A percentile compares a stretch with the other conserved stretches of the same genome.
Evolutionary conservation across 169 alveolate species (phyloP).

Genomic region (Babesia divergens): DNA sequence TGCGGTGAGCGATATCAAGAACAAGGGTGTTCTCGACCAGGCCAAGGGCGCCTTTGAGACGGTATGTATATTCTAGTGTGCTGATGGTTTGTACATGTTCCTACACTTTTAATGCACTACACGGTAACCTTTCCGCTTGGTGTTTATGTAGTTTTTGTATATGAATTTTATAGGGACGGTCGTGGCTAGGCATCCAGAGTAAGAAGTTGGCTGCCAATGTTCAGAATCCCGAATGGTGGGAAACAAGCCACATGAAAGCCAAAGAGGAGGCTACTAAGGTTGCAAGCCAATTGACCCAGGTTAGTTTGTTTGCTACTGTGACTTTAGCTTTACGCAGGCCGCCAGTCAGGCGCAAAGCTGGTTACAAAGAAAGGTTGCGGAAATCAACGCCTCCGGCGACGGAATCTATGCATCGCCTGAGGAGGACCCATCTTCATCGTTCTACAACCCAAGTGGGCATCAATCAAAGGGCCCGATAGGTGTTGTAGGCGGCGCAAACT

Average conservation of each 20-base stretch:
- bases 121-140: too few relatives aligned
- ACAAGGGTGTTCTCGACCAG: conserved; percentile 43
- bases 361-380: conserved; percentile 42
- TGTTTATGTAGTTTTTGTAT: neutral
- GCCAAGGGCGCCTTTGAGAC: conserved; percentile 55
- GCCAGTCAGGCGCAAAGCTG: conserved; percentile 51
- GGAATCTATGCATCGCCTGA: neutral
- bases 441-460: neutral
- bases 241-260: conserved; percentile 43
- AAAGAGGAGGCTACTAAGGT: conserved; percentile 53
- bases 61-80: conserved; percentile 1
- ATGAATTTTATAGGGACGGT: neutral
- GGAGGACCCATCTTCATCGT: neutral
- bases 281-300: conserved; percentile 39
- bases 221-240: conserved; percentile 69
- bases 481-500: conserved; percentile 51
- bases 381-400: neutral
- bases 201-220: conserved; percentile 50
- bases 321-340: conserved; percentile 16
- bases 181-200: conserved; percentile 51
- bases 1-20: conserved; percentile 49
- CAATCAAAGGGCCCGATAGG: conserved; percentile 19
- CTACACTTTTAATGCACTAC: neutral
- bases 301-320: neutral
- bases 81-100: too few relatives aligned